Conservation (phyloP, 2,329 filamentous ascomycete species). For the Diplocarpon mali region DNA sequence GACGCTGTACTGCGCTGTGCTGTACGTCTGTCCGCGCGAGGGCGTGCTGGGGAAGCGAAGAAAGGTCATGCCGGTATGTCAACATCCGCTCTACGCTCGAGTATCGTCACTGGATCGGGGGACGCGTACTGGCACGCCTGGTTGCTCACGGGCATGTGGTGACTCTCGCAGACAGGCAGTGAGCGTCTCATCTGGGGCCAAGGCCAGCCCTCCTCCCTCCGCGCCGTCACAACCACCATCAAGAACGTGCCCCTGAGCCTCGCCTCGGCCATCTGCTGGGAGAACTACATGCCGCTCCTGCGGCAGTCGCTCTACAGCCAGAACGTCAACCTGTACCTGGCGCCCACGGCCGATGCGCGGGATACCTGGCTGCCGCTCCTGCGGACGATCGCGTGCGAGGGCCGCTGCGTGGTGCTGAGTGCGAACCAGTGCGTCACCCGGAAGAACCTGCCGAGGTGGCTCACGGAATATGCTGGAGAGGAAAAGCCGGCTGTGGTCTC, state of each 20-base stretch:
- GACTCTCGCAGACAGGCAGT: conserved; percentile 45
- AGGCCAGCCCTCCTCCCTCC: conserved; percentile 66
- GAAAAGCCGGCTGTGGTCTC: not conserved
- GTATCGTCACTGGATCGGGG: not conserved
- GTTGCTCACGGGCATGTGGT: no score
- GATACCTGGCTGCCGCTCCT: conserved; percentile 78
- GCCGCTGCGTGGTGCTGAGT: conserved; percentile 74
- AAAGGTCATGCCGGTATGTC: conserved; percentile 73
- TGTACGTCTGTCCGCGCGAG: conserved; percentile 67
- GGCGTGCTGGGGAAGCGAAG: conserved; percentile 75
- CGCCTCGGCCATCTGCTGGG: conserved; percentile 88
- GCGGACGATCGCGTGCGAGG: conserved; percentile 71
- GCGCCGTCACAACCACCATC: conserved; percentile 69
- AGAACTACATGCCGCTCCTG: conserved; percentile 89
- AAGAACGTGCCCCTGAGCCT: conserved; percentile 70
- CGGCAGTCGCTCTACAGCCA: conserved; percentile 77
- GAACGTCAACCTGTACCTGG: conserved; percentile 85
- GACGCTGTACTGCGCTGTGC: conserved; percentile 69
- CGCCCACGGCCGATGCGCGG: conserved; percentile 76
- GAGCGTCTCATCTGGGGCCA: conserved; percentile 86
- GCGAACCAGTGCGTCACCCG: conserved; percentile 70
- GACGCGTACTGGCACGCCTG: no score
- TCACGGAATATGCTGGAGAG: conserved; percentile 28
- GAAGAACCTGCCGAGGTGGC: conserved; percentile 46
- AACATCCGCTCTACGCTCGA: not conserved